These are phyloP conservation scores for Apodospora peruviana DNA, from an alignment of 495 filamentous ascomycete genomes.

Conservation along the genomic window DNA sequence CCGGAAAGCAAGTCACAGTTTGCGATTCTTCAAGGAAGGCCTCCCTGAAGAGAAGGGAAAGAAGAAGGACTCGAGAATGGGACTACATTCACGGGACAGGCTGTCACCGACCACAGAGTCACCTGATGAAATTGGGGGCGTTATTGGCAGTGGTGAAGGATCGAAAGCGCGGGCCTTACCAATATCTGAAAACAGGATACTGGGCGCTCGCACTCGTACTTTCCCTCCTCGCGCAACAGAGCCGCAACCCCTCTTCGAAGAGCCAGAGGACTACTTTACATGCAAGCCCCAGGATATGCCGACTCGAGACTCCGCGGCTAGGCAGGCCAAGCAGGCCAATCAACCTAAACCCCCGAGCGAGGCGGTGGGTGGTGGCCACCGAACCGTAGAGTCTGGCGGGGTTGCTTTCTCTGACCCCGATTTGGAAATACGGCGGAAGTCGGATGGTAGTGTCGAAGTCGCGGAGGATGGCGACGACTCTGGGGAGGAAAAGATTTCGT, in stretches of 20 bases:
- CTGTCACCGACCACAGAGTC: conserved; percentile 17
- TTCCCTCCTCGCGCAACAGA: conserved; percentile 15
- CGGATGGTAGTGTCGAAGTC: conserved; percentile 25
- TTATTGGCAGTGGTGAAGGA: conserved; percentile 1
- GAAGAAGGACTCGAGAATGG: conserved; percentile 32
- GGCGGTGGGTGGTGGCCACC: conserved; percentile 3
- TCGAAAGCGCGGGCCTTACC: not conserved
- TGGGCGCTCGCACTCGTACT: conserved; percentile 6
- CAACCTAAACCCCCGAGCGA: not conserved
- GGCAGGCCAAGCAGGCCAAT: conserved; percentile 2
- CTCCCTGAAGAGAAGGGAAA: conserved; percentile 52
- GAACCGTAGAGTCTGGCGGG: conserved; percentile 3
- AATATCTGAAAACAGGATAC: conserved; percentile 2
- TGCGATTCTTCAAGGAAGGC: conserved; percentile 91
- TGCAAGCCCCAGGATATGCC: conserved; percentile 2
- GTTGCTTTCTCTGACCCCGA: conserved; percentile 3
- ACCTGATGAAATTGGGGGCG: conserved; percentile 7
- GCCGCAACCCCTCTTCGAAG: conserved; percentile 5
- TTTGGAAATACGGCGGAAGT: conserved; percentile 17
- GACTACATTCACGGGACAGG: conserved; percentile 26
- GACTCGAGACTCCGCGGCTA: not conserved
- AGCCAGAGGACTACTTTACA: conserved; percentile 17
- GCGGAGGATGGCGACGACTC: conserved; percentile 73
- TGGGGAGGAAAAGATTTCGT: conserved; percentile 89
- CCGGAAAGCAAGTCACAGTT: conserved; percentile 87